phyloP scores from a whole-genome alignment of 1,284 basidiomycete species.

The Spongispora temasekensis region DNA sequence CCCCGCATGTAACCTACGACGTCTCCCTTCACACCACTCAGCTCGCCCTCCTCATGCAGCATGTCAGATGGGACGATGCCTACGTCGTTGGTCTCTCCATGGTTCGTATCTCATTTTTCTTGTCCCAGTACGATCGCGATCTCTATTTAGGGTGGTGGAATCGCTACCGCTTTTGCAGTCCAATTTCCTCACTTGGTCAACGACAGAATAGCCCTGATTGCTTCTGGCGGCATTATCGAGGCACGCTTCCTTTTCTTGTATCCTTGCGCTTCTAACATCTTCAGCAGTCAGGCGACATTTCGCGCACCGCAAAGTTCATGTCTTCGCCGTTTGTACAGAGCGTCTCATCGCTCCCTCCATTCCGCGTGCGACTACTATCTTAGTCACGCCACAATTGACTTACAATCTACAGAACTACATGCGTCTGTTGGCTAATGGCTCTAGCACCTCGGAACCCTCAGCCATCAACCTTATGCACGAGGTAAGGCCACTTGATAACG shows the following conservation, averaged over 20 bases:
- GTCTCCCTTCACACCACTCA: conserved; percentile 66
- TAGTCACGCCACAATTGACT: background rate
- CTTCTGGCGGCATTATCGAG: conserved; percentile 68
- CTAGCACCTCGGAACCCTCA: conserved; percentile 11
- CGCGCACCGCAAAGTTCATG: conserved; percentile 71
- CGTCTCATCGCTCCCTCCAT: conserved; percentile 58
- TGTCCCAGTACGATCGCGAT: background rate
- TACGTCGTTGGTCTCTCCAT: conserved; percentile 72
- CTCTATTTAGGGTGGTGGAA: conserved; percentile 61
- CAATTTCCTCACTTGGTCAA: conserved; percentile 71
- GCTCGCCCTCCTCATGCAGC: conserved; percentile 78
- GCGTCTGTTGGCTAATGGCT: conserved; percentile 31
- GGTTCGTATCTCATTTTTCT: conserved; percentile 13
- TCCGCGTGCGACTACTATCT: conserved; percentile 48
- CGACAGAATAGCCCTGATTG: conserved; percentile 62
- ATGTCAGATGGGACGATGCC: conserved; percentile 67
- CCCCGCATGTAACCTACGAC: conserved; percentile 66
- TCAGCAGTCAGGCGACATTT: conserved; percentile 59
- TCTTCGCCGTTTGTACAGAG: conserved; percentile 68
- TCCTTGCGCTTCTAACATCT: background rate
- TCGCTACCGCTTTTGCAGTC: conserved; percentile 67
- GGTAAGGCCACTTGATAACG: conserved; percentile 22
- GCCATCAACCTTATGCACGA: conserved; percentile 41
- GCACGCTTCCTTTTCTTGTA: conserved; percentile 32
- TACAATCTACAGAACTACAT: conserved; percentile 33